A percentile compares a stretch with the other conserved stretches of the same genome.
Conservation (phyloP, 75 land plant species). For the Pseudotsuga menziesii region DNA sequence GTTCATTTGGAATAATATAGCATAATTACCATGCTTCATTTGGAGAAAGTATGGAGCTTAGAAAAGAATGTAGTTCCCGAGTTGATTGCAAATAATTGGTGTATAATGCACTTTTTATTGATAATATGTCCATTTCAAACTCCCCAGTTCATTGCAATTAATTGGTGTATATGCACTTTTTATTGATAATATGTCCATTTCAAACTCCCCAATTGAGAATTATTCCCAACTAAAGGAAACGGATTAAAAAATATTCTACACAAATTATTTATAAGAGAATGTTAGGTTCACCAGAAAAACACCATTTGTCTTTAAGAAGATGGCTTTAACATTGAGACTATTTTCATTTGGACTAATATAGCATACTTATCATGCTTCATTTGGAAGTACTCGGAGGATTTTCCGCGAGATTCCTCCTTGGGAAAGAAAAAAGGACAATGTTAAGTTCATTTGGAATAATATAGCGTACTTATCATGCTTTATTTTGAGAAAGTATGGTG, state of each 20-base stretch:
- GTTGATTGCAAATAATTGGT: too few relatives aligned
- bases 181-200: too few relatives aligned
- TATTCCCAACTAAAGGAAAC: too few relatives aligned
- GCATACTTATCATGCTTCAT: background rate
- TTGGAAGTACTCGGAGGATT: too few relatives aligned
- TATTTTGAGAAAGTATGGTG: background rate
- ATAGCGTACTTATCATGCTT: background rate
- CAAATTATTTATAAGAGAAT: background rate
- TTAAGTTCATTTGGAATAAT: background rate
- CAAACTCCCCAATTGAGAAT: too few relatives aligned
- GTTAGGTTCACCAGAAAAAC: background rate
- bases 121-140: too few relatives aligned
- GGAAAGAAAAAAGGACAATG: too few relatives aligned
- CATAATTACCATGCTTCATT: background rate
- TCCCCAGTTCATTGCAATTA: too few relatives aligned
- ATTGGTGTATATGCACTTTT: too few relatives aligned
- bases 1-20: background rate
- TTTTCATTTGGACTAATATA: background rate
- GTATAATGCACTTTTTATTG: too few relatives aligned
- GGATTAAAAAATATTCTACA: too few relatives aligned
- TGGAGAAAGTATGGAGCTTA: background rate
- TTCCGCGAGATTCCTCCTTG: too few relatives aligned
- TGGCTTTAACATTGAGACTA: background rate
- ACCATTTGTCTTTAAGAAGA: background rate
- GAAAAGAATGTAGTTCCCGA: background rate